Conservation (phyloP, 2,329 filamentous ascomycete species). For the Neofusicoccum ribis region DNA sequence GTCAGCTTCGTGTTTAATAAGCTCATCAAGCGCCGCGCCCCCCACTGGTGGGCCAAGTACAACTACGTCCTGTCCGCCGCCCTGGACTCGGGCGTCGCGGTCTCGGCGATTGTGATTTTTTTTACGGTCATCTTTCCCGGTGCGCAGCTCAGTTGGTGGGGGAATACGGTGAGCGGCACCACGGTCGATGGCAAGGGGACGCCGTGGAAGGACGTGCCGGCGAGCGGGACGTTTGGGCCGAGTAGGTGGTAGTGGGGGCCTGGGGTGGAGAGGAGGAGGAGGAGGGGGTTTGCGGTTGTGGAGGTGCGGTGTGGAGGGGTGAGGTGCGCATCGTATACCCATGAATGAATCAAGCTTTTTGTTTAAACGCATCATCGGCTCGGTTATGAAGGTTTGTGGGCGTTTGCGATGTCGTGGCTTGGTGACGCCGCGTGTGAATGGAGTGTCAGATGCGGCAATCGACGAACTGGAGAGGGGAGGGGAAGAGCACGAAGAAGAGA, state of each 20-base stretch:
- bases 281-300: no score
- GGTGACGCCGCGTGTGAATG: no score
- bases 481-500: no score
- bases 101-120: conserved; percentile 36
- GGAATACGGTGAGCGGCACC: conserved; percentile 36
- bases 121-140: conserved; percentile 35
- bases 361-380: no score
- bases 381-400: no score
- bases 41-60: conserved; percentile 13
- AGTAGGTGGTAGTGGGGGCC: not conserved
- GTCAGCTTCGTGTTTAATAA: conserved; percentile 1
- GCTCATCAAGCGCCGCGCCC: not conserved
- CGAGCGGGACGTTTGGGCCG: conserved; percentile 32
- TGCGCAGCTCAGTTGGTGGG: conserved; percentile 37
- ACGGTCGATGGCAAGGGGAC: conserved; percentile 38
- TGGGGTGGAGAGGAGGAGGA: no score
- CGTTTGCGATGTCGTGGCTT: no score
- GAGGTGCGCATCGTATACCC: no score
- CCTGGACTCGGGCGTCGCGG: conserved; percentile 36
- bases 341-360: no score
- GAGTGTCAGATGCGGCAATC: no score
- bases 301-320: no score
- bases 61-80: conserved; percentile 30
- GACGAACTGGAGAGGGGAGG: no score
- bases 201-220: conserved; percentile 33